These are phyloP conservation scores for Pestalotiopsis sp. DNA, from an alignment of 2,329 filamentous ascomycete genomes.

Conservation along the genomic window DNA sequence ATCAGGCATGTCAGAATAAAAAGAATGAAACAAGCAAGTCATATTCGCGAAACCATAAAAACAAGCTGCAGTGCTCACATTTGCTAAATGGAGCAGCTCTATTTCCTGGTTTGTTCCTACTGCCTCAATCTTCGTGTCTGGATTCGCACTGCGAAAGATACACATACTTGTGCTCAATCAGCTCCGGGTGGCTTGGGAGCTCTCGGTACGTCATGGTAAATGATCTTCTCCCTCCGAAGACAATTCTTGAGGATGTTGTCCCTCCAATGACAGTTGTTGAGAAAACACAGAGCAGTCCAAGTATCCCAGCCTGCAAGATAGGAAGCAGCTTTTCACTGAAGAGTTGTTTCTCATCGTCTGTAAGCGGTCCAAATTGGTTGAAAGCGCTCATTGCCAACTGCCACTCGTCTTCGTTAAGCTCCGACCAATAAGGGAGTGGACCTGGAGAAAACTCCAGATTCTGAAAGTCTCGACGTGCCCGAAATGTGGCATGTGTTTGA, in stretches of 20 bases:
- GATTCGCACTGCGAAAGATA: background rate
- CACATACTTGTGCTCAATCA: background rate
- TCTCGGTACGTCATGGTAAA: background rate
- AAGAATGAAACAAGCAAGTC: too few species aligned
- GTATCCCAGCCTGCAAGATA: background rate
- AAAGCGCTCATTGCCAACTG: background rate
- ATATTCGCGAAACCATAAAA: too few species aligned
- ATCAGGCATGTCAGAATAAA: too few species aligned
- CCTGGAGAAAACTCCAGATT: too few species aligned
- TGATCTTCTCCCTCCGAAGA: too few species aligned
- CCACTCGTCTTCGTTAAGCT: background rate
- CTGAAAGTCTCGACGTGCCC: too few species aligned
- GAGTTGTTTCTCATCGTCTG: constrained; percentile 19
- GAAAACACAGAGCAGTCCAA: background rate
- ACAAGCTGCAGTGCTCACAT: too few species aligned
- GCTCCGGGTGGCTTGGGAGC: background rate
- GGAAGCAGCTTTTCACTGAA: background rate
- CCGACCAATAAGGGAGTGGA: background rate
- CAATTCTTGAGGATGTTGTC: too few species aligned
- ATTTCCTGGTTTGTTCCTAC: too few species aligned
- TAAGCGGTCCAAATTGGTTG: background rate
- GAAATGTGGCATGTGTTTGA: too few species aligned
- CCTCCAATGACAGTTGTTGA: background rate
- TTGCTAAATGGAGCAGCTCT: too few species aligned
- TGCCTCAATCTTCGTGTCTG: background rate